These are phyloP conservation scores for Ophiostoma australiae DNA, from an alignment of 2,329 filamentous ascomycete species.

Conservation along the genomic window DNA sequence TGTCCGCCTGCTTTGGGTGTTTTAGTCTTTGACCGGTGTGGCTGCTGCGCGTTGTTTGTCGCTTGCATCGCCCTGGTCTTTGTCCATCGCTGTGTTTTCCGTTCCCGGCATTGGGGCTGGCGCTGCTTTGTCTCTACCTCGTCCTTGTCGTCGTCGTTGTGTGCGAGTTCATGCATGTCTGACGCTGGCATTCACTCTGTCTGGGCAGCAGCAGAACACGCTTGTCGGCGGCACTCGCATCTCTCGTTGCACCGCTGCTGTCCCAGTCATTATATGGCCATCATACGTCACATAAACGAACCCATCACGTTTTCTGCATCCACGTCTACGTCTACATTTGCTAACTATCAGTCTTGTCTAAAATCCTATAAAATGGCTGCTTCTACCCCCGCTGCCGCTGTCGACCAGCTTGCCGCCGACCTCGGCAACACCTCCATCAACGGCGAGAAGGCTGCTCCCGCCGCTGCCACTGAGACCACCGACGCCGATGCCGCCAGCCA, in stretches of 20 bases:
- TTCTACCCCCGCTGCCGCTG: constrained; percentile 55
- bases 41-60: not conserved
- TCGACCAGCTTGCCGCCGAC: constrained; percentile 77
- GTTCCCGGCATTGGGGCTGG: not conserved
- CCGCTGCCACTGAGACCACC: constrained; percentile 64
- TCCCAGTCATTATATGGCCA: not conserved
- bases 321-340: not conserved
- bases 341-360: constrained; percentile 24
- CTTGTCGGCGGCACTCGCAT: not conserved
- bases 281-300: not conserved
- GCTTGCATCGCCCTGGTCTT: not conserved
- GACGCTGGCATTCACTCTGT: not conserved
- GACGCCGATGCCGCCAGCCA: constrained; percentile 61
- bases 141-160: not conserved
- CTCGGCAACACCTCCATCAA: constrained; percentile 67
- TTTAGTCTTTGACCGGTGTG: not conserved
- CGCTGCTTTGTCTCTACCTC: not conserved
- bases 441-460: constrained; percentile 60
- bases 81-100: not conserved
- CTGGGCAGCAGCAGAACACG: not conserved
- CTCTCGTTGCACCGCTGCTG: not conserved
- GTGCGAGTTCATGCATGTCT: not conserved
- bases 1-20: constrained; percentile 5
- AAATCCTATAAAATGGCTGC: constrained; percentile 53
- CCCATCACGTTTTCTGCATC: not conserved